Evolutionary conservation across 164 flowering plant species (phyloP).

Genomic region (Nymphaea thermarum): DNA sequence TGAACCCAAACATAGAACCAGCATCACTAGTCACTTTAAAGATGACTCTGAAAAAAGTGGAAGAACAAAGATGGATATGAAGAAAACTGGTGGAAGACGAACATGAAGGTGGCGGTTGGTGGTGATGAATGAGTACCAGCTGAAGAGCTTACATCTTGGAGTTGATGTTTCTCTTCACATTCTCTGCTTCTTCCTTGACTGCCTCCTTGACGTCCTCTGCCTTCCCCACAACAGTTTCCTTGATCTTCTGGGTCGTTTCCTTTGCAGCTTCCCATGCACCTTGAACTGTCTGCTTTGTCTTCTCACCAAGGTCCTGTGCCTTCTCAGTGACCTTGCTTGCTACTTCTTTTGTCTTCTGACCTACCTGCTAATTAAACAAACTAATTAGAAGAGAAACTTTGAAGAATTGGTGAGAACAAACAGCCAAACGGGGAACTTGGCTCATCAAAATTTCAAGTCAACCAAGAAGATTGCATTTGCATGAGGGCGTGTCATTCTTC

Average conservation of each 20-base stretch:
- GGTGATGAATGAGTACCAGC: background rate
- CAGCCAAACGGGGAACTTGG: too few species aligned
- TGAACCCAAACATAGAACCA: too few species aligned
- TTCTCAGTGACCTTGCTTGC: constrained; percentile 5
- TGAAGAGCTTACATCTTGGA: background rate
- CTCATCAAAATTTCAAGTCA: too few species aligned
- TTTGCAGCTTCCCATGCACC: constrained; percentile 43
- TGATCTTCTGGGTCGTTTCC: constrained; percentile 40
- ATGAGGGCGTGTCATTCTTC: too few species aligned
- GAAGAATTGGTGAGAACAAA: too few species aligned
- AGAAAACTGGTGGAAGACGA: background rate
- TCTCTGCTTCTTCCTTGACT: constrained; percentile 19
- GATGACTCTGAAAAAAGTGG: background rate
- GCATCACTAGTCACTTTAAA: too few species aligned
- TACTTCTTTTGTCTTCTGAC: constrained; percentile 10
- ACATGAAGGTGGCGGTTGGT: background rate
- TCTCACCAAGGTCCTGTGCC: constrained; percentile 20
- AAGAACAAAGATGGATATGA: background rate
- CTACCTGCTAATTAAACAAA: background rate
- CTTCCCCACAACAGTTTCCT: constrained; percentile 42
- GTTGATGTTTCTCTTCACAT: constrained; percentile 12
- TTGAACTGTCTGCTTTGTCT: constrained; percentile 34
- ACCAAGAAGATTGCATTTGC: too few species aligned
- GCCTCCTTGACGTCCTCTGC: constrained; percentile 5
- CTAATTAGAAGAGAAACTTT: too few species aligned